Evolutionary conservation across 306 rosid genomes (phyloP), one percentile per base, ranked within the genome.

Genomic region (Sesbania bispinosa): DNA sequence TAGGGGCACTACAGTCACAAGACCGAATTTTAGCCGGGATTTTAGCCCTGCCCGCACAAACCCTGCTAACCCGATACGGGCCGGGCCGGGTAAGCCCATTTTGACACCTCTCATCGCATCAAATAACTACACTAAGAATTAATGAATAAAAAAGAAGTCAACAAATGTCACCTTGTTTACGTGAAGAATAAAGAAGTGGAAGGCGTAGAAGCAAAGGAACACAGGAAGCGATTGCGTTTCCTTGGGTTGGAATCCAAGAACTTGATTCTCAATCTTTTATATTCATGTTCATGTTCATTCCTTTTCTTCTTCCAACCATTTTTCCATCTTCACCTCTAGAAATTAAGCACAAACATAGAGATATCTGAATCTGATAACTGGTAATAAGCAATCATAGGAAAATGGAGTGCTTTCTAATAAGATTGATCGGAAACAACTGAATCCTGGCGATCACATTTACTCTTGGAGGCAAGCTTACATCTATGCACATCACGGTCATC

Each of bases 401-500:
- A 50, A 90, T 90, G 96, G 98, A 35, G 55, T 93, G 63, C 60
- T 88, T 13, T 90, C 92, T 2, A 93, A 88, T 55, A 87, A 81
- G 93, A 87, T 88, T 64, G 70, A 82, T n/a, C 71, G 79, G 64
- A 85, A 87, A 48, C 46, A 79, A 41, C 76, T 93, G 75, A 88
- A 79, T 21, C 84, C 90, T 24, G 97, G 92, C 8, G 92, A 93
- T 77, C 98, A 93, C 74, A 88, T 93, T 59, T 90, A 93, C 74
- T 88, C 98, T 1, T 93, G 98, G 98, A 84, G 92, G 58, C 75
- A 57, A 53, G 90, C 85, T 1, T 84, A 90, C 77, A 24, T 90
- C 77, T 93, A 93, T 24, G 85, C 98, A 2, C 98, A 93, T 79
- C 98, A 93, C 73, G 98, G 93, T 90, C 61, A 54, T n/a, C 16